Conservation (phyloP, 2,329 filamentous ascomycete genomes). For the Trichoderma sp. region DNA sequence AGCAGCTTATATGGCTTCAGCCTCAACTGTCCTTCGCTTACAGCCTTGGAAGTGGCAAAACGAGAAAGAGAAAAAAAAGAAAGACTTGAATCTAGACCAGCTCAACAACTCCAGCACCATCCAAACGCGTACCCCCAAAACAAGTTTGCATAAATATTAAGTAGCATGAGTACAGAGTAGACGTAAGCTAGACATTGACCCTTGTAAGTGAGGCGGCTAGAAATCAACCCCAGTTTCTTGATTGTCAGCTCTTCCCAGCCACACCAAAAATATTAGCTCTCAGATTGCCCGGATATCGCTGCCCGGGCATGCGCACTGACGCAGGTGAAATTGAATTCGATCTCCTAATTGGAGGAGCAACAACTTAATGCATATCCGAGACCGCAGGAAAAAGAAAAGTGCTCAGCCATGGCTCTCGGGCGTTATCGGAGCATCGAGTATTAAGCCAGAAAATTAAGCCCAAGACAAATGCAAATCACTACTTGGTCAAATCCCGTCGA, state of each 20-base stretch:
- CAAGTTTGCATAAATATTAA: not conserved
- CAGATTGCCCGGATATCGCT: not conserved
- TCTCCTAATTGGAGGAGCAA: not conserved
- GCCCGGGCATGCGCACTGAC: not conserved
- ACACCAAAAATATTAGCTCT: not conserved
- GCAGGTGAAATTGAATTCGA: not conserved
- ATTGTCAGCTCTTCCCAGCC: not conserved
- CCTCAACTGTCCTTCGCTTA: not conserved
- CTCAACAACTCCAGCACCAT: not conserved
- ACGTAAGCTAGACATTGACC: not conserved
- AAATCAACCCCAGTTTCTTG: not conserved
- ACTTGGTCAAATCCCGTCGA: not conserved
- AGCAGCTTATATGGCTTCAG: not conserved
- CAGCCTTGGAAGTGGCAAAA: not conserved
- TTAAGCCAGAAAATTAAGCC: not conserved
- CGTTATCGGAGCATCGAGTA: not conserved
- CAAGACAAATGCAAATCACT: not conserved
- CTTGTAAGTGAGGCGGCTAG: not conserved
- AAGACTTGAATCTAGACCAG: not conserved
- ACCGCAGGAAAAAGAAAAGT: not conserved
- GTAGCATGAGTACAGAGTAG: not conserved
- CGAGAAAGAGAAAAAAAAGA: not conserved
- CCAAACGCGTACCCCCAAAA: not conserved
- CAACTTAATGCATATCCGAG: not conserved
- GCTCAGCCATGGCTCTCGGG: not conserved